Evolutionary conservation across 1,284 basidiomycete genomes (phyloP), one percentile per base, ranked within the genome.

Genomic region (Trichosporon inkin): DNA sequence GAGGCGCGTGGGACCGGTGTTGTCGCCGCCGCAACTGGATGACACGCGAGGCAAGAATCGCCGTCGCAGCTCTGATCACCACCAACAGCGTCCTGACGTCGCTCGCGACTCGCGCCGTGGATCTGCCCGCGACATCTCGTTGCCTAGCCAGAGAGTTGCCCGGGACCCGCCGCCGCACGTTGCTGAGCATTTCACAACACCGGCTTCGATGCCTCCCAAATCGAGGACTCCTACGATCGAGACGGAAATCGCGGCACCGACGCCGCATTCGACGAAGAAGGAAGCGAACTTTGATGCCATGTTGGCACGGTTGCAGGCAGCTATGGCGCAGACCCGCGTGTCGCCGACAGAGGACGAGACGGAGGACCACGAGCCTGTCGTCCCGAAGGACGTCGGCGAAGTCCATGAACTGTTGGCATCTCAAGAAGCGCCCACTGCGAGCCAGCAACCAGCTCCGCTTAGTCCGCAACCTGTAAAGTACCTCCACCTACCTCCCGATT

Each of bases 221-320:
- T 16, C 53, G 13, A 54, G 24, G 37, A 20, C 36, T 8, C 55
- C 47, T 11, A 16, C 36, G 3, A 44, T 37, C 6, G 47, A 55
- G 17, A 22, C 35, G 0, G 58, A 62, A 16, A 57, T 57, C 20
- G 56, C 60, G 2, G 58, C 63, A 0, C 57, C 54, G 1, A 37
- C 54, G 19, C 58, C 57, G 1, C 57, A 59, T 7, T 41, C 55
- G 6, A 61, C 65, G 6, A 68, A 69, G 62, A 71, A 77, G 85
- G 68, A 88, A 87, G 67, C 84, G 84, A 41, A 81, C 85, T 79
- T 94, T 67, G 88, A 92, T 69, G 88, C 91, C 70, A 85, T 86
- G 56, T 88, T 96, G 83, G 90, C 88, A 6, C 84, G 91, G 32
- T 91, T 96, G 69, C 92, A 89, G 71, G 90, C 89, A 20, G 92